A percentile compares a stretch with the other conserved stretches of the same genome.
phyloP scores from a whole-genome alignment of 1,139 yeast species.

The Magnusiomyces starmeri region DNA sequence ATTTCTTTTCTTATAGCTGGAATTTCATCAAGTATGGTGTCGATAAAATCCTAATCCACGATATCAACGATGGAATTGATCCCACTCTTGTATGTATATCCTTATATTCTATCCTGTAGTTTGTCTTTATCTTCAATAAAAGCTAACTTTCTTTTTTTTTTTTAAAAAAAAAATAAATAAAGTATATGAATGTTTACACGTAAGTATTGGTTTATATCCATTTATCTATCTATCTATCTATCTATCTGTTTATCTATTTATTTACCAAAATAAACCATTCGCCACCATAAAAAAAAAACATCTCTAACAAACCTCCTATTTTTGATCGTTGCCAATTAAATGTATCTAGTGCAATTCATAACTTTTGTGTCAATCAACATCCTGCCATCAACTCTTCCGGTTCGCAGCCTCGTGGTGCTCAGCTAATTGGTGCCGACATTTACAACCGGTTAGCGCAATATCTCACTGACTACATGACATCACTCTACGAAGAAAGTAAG shows the following conservation, averaged over 20 bases:
- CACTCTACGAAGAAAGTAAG: slow-evolving; percentile 31
- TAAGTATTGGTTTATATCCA: slow-evolving; percentile 15
- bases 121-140: slow-evolving; percentile 5
- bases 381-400: slow-evolving; percentile 45
- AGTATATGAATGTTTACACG: slow-evolving; percentile 38
- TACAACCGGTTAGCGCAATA: slow-evolving; percentile 66
- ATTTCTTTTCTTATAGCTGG: slow-evolving; percentile 28
- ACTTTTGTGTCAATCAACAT: slow-evolving; percentile 58
- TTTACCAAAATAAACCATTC: background rate
- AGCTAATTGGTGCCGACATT: slow-evolving; percentile 79
- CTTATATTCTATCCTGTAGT: background rate
- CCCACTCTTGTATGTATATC: slow-evolving; percentile 30
- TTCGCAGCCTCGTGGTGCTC: slow-evolving; percentile 32
- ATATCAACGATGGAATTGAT: slow-evolving; percentile 33
- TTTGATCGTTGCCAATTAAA: no score
- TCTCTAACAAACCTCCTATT: no score
- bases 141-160: background rate
- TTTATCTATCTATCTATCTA: no score
- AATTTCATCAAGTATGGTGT: slow-evolving; percentile 35
- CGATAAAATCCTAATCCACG: slow-evolving; percentile 34
- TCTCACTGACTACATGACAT: slow-evolving; percentile 52
- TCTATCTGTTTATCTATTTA: background rate
- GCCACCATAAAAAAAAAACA: no score
- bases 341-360: slow-evolving; percentile 77
- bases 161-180: no score